Conservation (phyloP, 2,329 filamentous ascomycete species). For the Calonectria pteridis region DNA sequence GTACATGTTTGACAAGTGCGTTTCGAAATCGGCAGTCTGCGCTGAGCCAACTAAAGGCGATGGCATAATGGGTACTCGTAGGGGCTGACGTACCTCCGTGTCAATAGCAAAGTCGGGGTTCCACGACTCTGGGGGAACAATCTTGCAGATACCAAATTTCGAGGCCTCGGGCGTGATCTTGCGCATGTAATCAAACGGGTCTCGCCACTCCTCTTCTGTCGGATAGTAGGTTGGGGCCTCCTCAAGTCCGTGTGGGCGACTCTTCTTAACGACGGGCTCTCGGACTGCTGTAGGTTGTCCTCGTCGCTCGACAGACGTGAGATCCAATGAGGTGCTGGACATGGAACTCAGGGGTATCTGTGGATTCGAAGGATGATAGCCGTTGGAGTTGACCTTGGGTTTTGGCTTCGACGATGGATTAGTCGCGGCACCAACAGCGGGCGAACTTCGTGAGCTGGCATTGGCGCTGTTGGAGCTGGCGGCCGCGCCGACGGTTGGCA, state of each 20-base stretch:
- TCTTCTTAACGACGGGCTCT: constrained; percentile 81
- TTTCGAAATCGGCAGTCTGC: not conserved
- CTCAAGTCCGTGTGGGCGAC: constrained; percentile 84
- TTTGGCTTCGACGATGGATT: constrained; percentile 61
- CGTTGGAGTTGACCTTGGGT: constrained; percentile 66
- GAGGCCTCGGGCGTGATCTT: constrained; percentile 90
- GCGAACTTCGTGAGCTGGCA: constrained; percentile 66
- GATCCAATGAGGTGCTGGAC: constrained; percentile 76
- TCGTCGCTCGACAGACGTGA: constrained; percentile 91
- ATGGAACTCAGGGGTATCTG: constrained; percentile 68
- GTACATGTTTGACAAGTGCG: constrained; percentile 26
- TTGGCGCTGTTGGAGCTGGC: constrained; percentile 57
- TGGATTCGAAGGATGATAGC: constrained; percentile 64
- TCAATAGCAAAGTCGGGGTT: constrained; percentile 96
- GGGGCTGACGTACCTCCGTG: constrained; percentile 77
- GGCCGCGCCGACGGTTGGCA: constrained; percentile 53
- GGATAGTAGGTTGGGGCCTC: constrained; percentile 93
- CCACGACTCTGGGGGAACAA: constrained; percentile 94
- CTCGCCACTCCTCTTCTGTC: constrained; percentile 93
- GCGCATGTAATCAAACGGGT: constrained; percentile 92
- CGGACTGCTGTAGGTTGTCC: constrained; percentile 83
- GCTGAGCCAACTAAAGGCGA: not conserved
- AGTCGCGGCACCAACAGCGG: constrained; percentile 55
- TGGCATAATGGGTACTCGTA: constrained; percentile 5
- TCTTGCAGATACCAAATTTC: constrained; percentile 93